Percentiles rank a stretch among this genome's conserved stretches.
phyloP scores from a whole-genome alignment of 306 rosid genomes.

The Corylus americana region DNA sequence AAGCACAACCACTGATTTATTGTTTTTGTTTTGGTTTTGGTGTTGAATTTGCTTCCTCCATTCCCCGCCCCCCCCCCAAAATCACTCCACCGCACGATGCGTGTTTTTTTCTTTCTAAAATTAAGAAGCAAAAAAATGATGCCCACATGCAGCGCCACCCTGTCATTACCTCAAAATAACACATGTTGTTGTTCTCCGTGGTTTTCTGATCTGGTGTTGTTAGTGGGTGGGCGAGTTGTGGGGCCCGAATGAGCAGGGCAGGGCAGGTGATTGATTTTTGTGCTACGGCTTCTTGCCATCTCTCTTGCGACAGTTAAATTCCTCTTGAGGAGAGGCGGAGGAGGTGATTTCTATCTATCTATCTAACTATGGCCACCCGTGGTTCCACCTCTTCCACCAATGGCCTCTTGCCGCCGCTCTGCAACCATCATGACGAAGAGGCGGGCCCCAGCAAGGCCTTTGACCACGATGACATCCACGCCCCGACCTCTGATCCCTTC shows the following conservation, averaged over 20 bases:
- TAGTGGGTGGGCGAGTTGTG: too few relatives aligned
- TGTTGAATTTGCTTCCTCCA: too few relatives aligned
- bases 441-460: slow-evolving; percentile 10
- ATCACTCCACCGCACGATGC: background rate
- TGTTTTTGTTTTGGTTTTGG: too few relatives aligned
- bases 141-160: background rate
- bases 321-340: background rate
- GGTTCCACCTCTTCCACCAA: slow-evolving; percentile 60
- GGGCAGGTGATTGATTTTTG: background rate
- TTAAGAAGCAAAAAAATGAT: background rate
- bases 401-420: slow-evolving; percentile 37
- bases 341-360: background rate
- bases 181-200: background rate
- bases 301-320: slow-evolving; percentile 25
- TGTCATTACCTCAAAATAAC: background rate
- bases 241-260: background rate
- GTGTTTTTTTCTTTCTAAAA: background rate
- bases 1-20: too few relatives aligned
- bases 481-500: slow-evolving; percentile 56
- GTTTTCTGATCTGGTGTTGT: background rate
- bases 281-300: slow-evolving; percentile 22
- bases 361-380: slow-evolving; percentile 39
- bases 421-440: slow-evolving; percentile 28
- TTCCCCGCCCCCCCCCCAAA: too few relatives aligned
- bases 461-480: slow-evolving; percentile 21